Evolutionary conservation across 2,329 filamentous ascomycete species (phyloP).

Genomic region (Penicillium sp.): DNA sequence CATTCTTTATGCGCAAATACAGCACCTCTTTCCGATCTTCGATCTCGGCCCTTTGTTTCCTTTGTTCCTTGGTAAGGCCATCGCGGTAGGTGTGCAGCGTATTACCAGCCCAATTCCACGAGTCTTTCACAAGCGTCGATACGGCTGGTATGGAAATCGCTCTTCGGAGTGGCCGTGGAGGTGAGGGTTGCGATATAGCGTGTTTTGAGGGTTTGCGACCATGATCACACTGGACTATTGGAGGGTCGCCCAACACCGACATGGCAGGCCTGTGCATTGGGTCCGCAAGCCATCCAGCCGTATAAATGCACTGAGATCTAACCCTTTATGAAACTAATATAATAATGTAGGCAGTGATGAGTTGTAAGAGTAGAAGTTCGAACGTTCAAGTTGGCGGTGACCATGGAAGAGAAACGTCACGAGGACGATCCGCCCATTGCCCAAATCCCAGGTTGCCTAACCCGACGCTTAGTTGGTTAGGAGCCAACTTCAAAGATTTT

Average conservation of each 20-base stretch:
- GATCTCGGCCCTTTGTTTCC: constrained; percentile 45
- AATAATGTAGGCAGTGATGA: not conserved
- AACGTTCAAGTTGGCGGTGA: constrained; percentile 14
- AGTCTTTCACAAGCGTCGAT: constrained; percentile 34
- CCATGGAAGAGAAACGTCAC: constrained; percentile 24
- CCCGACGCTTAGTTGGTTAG: no score
- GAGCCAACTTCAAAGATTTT: not conserved
- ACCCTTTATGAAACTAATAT: not conserved
- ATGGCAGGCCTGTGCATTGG: constrained; percentile 29
- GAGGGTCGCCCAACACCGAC: constrained; percentile 33
- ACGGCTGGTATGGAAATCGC: constrained; percentile 32
- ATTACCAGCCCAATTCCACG: constrained; percentile 37
- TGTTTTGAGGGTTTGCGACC: constrained; percentile 19
- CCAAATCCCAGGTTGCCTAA: constrained; percentile 14
- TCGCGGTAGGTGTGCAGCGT: constrained; percentile 46
- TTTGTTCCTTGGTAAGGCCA: constrained; percentile 52
- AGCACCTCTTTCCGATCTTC: constrained; percentile 62
- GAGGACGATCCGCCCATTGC: constrained; percentile 19
- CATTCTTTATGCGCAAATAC: constrained; percentile 62
- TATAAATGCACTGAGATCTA: not conserved
- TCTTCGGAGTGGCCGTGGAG: constrained; percentile 23
- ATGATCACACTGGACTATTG: constrained; percentile 30
- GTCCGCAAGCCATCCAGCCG: constrained; percentile 26
- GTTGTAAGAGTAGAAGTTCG: not conserved
- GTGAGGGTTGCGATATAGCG: constrained; percentile 4